Evolutionary conservation across 1,139 yeast genomes (phyloP).

Genomic region (Hanseniaspora gamundiae): DNA sequence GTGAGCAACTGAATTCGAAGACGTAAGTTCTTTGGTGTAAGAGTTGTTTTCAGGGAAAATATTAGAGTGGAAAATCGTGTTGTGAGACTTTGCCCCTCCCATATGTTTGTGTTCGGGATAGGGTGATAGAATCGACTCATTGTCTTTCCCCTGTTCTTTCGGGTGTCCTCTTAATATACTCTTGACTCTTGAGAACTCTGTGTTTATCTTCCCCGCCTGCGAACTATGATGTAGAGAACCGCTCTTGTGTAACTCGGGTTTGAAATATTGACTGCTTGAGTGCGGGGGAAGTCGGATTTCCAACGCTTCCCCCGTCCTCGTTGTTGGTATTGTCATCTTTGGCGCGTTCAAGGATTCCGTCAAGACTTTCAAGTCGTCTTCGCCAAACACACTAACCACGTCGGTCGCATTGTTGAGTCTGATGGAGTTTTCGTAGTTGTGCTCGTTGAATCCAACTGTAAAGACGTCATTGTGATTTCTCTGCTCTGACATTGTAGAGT

Average conservation of each 20-base stretch:
- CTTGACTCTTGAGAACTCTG: neutral
- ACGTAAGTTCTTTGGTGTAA: neutral
- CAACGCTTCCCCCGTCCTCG: constrained; percentile 65
- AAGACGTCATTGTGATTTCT: constrained; percentile 3
- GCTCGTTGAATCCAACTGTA: constrained; percentile 4
- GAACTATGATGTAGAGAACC: neutral
- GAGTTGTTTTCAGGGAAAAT: constrained; percentile 7
- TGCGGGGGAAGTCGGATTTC: constrained; percentile 35
- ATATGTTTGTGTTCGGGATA: neutral
- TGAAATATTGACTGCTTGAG: neutral
- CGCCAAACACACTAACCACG: constrained; percentile 9
- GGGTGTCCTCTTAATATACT: neutral
- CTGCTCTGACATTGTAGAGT: neutral
- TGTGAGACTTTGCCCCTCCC: neutral
- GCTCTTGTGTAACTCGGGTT: neutral
- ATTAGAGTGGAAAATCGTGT: constrained; percentile 4
- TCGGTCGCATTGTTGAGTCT: constrained; percentile 5
- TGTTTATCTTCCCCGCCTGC: neutral
- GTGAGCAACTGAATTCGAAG: constrained; percentile 11
- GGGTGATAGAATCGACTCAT: neutral
- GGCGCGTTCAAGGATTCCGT: constrained; percentile 47
- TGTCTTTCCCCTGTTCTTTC: neutral
- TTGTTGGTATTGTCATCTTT: constrained; percentile 72
- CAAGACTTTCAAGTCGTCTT: constrained; percentile 23
- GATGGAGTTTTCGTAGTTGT: neutral